Evolutionary conservation across 2,329 filamentous ascomycete species (phyloP), one percentile per base, ranked within the genome.

Genomic region (Seiridium unicorne): DNA sequence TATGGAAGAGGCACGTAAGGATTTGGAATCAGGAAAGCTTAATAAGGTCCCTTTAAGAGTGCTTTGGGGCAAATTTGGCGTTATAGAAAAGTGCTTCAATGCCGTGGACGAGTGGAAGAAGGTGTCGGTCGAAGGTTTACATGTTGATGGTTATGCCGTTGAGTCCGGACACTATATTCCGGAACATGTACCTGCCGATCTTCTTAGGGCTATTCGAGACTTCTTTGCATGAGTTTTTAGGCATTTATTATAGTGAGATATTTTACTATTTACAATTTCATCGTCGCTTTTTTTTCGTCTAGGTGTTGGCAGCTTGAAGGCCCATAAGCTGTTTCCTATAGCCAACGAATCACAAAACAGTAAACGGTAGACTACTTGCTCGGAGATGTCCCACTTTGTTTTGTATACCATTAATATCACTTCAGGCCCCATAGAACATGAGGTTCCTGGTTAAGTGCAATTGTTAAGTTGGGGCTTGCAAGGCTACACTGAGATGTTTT

Each of bases 81-180:
- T 82, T 1, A 76, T 85, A 64, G 83, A 79, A 61, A 78, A 70
- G 59, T 73, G 73, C 8, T 86, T 81, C 69, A 75, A 83, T 67
- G 77, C 79, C 6, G 56, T 81, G 3, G 68, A 70, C 26, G 82
- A 85, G 64, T 87, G 84, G 84, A 73, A 63, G 55, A 76, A 74
- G 55, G 81, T 86, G 11, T 68, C 72, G 8, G 72, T 69, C 5
- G 64, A 70, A 1, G 70, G 68, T 0, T 70, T 76, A 4, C 7
- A 47, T 1, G 77, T 81, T 0, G 65, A 71, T 6, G 81, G 80
- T 0, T 70, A 76, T 40, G 72, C 67, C 2, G 74, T 85, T 6
- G 74, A 81, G 18, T 76, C 79, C 13, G 77, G 81, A 0, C 79
- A 83, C 65, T 82, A 80, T 63, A 76, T 81, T 32, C 75, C 81